phyloP scores from a whole-genome alignment of 176 grass and related monocot genomes.

The Aechmea fasciata region DNA sequence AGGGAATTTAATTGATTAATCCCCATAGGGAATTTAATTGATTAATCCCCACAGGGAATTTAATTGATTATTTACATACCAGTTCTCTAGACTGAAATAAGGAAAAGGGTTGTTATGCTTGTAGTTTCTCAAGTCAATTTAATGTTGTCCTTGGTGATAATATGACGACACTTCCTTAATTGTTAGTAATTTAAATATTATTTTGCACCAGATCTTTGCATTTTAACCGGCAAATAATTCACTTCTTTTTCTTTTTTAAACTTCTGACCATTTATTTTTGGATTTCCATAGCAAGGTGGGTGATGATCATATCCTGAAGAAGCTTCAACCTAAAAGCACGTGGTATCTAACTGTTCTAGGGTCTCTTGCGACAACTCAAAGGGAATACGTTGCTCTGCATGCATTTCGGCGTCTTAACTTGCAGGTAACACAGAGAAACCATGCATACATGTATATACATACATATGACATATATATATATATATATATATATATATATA shows the following conservation, averaged over 20 bases:
- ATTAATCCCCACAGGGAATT: too few relatives aligned
- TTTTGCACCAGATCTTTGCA: not conserved
- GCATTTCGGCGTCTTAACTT: conserved; percentile 79
- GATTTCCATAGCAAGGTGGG: conserved; percentile 29
- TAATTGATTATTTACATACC: too few relatives aligned
- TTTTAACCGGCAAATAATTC: not conserved
- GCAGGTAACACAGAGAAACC: conserved; percentile 35
- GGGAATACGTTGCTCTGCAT: conserved; percentile 93
- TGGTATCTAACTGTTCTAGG: conserved; percentile 87
- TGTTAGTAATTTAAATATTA: too few relatives aligned
- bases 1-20: too few relatives aligned
- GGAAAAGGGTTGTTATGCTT: not conserved
- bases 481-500: too few relatives aligned
- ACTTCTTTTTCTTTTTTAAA: not conserved
- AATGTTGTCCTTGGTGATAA: too few relatives aligned
- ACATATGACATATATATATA: too few relatives aligned
- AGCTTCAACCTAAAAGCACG: conserved; percentile 59
- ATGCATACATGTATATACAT: too few relatives aligned
- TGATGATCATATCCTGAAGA: conserved; percentile 62
- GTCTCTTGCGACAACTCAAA: conserved; percentile 96
- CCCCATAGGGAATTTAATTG: too few relatives aligned
- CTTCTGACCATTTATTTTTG: conserved; percentile 7
- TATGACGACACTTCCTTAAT: too few relatives aligned
- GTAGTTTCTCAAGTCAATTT: not conserved
- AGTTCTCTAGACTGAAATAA: not conserved